Conservation (phyloP, 768 basidiomycete genomes). For the Sistotremastrum suecicum region DNA sequence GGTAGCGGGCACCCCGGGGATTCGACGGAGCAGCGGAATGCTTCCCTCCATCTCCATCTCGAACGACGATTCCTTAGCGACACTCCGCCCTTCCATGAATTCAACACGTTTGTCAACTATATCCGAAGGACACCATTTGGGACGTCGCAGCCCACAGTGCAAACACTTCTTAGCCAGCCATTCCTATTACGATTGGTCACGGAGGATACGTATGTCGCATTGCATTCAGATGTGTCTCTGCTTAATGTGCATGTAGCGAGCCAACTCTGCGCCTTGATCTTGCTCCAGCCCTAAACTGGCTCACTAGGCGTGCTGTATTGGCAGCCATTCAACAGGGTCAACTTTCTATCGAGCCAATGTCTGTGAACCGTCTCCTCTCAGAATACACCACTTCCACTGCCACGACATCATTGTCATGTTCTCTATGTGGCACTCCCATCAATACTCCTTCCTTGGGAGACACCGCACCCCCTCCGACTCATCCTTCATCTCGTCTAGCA, state of each 20-base stretch:
- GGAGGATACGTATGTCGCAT: slow-evolving; percentile 73
- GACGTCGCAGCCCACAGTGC: slow-evolving; percentile 46
- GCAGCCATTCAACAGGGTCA: slow-evolving; percentile 79
- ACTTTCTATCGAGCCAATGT: slow-evolving; percentile 77
- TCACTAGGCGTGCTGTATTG: slow-evolving; percentile 74
- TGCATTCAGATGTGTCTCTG: slow-evolving; percentile 5
- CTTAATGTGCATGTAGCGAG: slow-evolving; percentile 39
- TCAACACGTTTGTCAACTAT: slow-evolving; percentile 61
- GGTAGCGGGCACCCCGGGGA: slow-evolving; percentile 29
- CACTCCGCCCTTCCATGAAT: slow-evolving; percentile 72
- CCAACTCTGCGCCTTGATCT: slow-evolving; percentile 85
- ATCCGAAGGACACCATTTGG: slow-evolving; percentile 55
- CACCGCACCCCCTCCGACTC: slow-evolving; percentile 18
- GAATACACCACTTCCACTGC: slow-evolving; percentile 37
- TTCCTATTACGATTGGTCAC: slow-evolving; percentile 60
- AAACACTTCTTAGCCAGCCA: slow-evolving; percentile 61
- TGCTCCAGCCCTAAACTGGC: slow-evolving; percentile 90
- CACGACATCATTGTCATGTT: slow-evolving; percentile 50
- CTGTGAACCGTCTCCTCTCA: slow-evolving; percentile 42
- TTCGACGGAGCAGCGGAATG: slow-evolving; percentile 16
- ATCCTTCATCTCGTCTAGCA: slow-evolving; percentile 20
- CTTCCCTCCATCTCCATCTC: no score
- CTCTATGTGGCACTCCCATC: slow-evolving; percentile 59
- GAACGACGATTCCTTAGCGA: slow-evolving; percentile 37
- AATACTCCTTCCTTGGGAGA: slow-evolving; percentile 21